Evolutionary conservation across 2,329 filamentous ascomycete species (phyloP).

Genomic region (Albifimbria verrucaria): DNA sequence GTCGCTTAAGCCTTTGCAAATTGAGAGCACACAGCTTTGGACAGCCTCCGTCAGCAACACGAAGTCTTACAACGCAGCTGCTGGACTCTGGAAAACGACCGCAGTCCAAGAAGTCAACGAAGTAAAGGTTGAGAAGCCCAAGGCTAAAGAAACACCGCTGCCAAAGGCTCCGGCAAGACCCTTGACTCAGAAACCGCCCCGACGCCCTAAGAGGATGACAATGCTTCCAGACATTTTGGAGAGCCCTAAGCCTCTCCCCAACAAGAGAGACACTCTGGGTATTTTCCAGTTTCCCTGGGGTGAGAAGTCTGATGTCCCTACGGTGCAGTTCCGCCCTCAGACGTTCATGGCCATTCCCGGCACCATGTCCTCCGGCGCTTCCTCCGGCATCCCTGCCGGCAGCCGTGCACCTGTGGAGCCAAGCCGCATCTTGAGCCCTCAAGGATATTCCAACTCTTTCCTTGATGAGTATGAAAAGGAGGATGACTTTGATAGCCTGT

Average conservation of each 20-base stretch:
- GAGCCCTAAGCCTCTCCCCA: conserved; percentile 55
- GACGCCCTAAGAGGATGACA: conserved; percentile 55
- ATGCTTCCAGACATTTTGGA: conserved; percentile 61
- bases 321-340: conserved; percentile 34
- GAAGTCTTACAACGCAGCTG: background rate
- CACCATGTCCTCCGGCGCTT: conserved; percentile 40
- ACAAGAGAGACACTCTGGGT: conserved; percentile 57
- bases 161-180: conserved; percentile 31
- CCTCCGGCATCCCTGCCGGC: conserved; percentile 2
- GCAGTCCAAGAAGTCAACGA: no score
- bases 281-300: conserved; percentile 67
- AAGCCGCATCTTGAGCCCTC: conserved; percentile 4
- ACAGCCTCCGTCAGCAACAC: background rate
- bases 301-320: conserved; percentile 56
- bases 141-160: background rate
- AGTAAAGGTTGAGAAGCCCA: no score
- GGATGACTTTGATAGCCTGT: conserved; percentile 35
- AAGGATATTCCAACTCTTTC: conserved; percentile 49
- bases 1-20: background rate
- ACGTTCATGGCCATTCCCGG: conserved; percentile 47
- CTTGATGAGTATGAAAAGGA: conserved; percentile 60
- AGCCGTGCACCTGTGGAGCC: background rate
- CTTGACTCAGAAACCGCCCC: conserved; percentile 49
- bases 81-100: background rate
- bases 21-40: background rate